Evolutionary conservation across 495 filamentous ascomycete genomes (phyloP).

Genomic region (Podospora anserina): DNA sequence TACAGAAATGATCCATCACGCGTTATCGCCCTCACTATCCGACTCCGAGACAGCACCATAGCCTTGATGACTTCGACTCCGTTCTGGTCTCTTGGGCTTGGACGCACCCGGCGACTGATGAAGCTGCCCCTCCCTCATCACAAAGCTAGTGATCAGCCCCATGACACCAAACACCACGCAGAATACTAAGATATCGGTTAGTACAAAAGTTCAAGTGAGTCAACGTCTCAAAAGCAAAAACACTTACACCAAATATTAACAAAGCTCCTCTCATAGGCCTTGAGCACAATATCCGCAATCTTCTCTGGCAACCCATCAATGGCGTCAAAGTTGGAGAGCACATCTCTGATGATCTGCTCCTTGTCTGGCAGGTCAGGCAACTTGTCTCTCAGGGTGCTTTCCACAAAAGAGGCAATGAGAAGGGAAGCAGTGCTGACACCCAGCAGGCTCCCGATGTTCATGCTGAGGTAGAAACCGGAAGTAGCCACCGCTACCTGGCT

Average conservation of each 20-base stretch:
- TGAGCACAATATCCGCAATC: conserved; percentile 9
- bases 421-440: conserved; percentile 13
- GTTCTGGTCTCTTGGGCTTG: background rate
- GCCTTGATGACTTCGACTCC: background rate
- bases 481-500: conserved; percentile 15
- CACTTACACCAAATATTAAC: conserved; percentile 21
- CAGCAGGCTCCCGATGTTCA: conserved; percentile 18
- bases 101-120: background rate
- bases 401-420: conserved; percentile 13
- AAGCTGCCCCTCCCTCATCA: conserved; percentile 18
- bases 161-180: conserved; percentile 10
- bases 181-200: conserved; percentile 11
- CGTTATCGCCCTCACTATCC: background rate
- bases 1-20: background rate
- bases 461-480: conserved; percentile 17
- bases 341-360: conserved; percentile 8
- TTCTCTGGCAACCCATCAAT: conserved; percentile 17
- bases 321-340: conserved; percentile 19
- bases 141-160: conserved; percentile 12
- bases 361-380: conserved; percentile 5
- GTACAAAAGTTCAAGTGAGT: background rate
- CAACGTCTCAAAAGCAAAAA: background rate
- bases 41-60: background rate
- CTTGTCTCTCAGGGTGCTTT: conserved; percentile 6
- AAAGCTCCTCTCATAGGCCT: conserved; percentile 16